phyloP scores from a whole-genome alignment of 345 rosid genomes.

The Clausena lansium region DNA sequence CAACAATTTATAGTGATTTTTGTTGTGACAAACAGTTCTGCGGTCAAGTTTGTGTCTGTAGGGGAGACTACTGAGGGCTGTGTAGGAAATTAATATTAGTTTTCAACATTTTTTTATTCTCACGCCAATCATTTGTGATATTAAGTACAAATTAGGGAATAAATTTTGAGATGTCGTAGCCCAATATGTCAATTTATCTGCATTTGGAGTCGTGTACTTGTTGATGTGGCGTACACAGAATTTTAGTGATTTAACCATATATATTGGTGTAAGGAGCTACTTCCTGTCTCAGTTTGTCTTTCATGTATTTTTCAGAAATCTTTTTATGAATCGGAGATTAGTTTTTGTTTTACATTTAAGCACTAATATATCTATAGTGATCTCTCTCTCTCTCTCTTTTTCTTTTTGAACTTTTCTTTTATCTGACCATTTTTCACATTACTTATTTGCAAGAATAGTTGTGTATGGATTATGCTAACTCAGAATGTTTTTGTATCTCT shows the following conservation, averaged over 20 bases:
- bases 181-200: not conserved
- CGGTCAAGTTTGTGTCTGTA: not conserved
- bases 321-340: not conserved
- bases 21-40: not conserved
- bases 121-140: not conserved
- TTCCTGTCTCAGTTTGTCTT: not conserved
- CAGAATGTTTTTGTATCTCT: slow-evolving; percentile 19
- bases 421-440: not conserved
- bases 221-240: not conserved
- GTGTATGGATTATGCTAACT: slow-evolving; percentile 18
- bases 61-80: not conserved
- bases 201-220: not conserved
- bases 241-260: not conserved
- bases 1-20: not conserved
- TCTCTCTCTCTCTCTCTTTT: not conserved
- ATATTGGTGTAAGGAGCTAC: not conserved
- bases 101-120: not conserved
- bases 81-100: not conserved
- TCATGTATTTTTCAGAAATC: not conserved
- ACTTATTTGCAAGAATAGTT: slow-evolving; percentile 6
- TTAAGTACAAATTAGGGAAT: not conserved
- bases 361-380: not conserved
- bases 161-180: not conserved
- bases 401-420: not conserved
- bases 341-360: not conserved